Evolutionary conservation across 202 grass and related monocot species (phyloP).

Genomic region (Cymbopogon flexuosus): DNA sequence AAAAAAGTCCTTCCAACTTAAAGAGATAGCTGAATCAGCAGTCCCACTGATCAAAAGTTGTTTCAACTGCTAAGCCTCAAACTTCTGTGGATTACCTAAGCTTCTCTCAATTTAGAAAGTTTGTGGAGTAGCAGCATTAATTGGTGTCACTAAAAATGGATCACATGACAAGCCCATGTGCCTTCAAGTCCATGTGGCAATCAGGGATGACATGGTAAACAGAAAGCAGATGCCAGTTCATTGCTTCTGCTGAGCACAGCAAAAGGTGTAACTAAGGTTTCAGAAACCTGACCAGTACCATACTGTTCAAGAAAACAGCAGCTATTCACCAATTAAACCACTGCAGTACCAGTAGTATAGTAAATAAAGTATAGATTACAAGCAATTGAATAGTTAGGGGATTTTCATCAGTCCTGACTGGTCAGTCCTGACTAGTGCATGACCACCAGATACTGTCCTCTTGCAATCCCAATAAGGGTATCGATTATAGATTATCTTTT

Average conservation of each 20-base stretch:
- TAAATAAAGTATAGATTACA: not conserved
- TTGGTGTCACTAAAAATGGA: slow-evolving; percentile 17
- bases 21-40: not conserved
- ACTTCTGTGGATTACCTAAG: slow-evolving; percentile 17
- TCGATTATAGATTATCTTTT: not conserved
- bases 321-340: not conserved
- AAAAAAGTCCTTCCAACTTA: not conserved
- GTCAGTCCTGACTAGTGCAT: not conserved
- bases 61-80: slow-evolving; percentile 7
- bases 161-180: slow-evolving; percentile 14
- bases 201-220: slow-evolving; percentile 19
- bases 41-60: not conserved
- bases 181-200: slow-evolving; percentile 21
- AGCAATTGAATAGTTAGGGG: not conserved
- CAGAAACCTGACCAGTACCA: not conserved
- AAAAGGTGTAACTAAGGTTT: not conserved
- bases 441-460: not conserved
- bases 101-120: not conserved
- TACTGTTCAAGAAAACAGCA: not conserved
- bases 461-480: not conserved
- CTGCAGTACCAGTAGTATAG: not conserved
- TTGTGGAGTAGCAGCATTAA: not conserved
- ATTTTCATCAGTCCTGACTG: not conserved
- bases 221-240: not conserved
- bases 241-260: not conserved